Conservation (phyloP, 164 flowering plant genomes). For the Amborella trichopoda region DNA sequence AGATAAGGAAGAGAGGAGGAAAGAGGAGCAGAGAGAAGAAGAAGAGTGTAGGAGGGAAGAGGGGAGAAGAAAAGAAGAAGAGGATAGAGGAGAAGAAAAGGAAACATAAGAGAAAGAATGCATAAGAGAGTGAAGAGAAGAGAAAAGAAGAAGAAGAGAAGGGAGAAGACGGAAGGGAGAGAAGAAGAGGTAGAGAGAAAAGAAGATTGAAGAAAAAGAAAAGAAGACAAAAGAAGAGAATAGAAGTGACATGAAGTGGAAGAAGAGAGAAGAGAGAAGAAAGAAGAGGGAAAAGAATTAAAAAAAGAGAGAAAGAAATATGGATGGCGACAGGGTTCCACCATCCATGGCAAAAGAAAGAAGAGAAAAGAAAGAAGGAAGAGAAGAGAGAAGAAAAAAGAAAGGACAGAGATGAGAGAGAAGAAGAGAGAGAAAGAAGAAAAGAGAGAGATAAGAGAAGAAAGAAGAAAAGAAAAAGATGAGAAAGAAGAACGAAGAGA, state of each 20-base stretch:
- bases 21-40: too few relatives aligned
- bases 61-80: neutral
- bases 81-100: too few relatives aligned
- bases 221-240: neutral
- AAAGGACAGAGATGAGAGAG: too few relatives aligned
- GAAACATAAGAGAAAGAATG: neutral
- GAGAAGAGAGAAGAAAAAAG: neutral
- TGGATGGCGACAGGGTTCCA: too few relatives aligned
- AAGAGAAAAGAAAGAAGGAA: neutral
- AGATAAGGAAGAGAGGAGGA: neutral
- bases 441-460: too few relatives aligned
- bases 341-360: too few relatives aligned
- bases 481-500: too few relatives aligned
- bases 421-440: too few relatives aligned
- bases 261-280: neutral
- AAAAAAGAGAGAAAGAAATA: too few relatives aligned
- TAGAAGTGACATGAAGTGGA: neutral
- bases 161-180: neutral
- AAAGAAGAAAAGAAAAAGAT: too few relatives aligned
- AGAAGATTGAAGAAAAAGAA: too few relatives aligned
- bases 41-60: neutral
- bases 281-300: neutral
- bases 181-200: neutral
- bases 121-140: neutral
- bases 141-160: neutral